Percentiles rank a stretch among this genome's conserved stretches.
phyloP scores from a whole-genome alignment of 2,329 filamentous ascomycete genomes.

The Fusarium sp. region DNA sequence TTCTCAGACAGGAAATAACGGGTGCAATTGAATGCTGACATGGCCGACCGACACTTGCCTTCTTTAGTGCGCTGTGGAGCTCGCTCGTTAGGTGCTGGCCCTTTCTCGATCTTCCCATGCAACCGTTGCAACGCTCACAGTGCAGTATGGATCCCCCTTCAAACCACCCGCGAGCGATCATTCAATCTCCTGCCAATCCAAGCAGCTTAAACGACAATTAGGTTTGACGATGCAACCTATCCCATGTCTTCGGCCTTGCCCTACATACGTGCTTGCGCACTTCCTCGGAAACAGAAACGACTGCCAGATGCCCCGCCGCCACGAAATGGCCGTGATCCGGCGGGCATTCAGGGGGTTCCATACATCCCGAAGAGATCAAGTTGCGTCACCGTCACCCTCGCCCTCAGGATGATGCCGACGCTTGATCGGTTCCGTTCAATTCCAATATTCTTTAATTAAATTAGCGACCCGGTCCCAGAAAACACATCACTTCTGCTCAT shows the following conservation, averaged over 20 bases:
- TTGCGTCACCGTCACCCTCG: conserved; percentile 24
- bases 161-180: conserved; percentile 12
- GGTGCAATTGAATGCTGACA: background rate
- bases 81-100: conserved; percentile 5
- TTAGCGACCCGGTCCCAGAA: conserved; percentile 32
- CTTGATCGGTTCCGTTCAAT: conserved; percentile 20
- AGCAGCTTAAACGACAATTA: conserved; percentile 12
- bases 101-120: conserved; percentile 1
- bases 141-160: conserved; percentile 17
- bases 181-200: conserved; percentile 21
- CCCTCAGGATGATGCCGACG: conserved; percentile 17
- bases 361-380: conserved; percentile 31
- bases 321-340: conserved; percentile 32
- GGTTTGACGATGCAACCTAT: conserved; percentile 19
- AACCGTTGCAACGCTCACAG: conserved; percentile 10
- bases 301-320: conserved; percentile 34
- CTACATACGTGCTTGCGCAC: too few species aligned
- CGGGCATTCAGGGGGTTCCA: conserved; percentile 11
- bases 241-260: conserved; percentile 9
- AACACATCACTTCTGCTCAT: background rate
- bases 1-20: too few species aligned
- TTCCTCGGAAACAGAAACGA: conserved; percentile 19
- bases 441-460: conserved; percentile 21
- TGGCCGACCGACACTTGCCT: conserved; percentile 10
- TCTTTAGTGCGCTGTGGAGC: conserved; percentile 8